Evolutionary conservation across 2,329 filamentous ascomycete genomes (phyloP).

Genomic region (Colletotrichum liriopes): DNA sequence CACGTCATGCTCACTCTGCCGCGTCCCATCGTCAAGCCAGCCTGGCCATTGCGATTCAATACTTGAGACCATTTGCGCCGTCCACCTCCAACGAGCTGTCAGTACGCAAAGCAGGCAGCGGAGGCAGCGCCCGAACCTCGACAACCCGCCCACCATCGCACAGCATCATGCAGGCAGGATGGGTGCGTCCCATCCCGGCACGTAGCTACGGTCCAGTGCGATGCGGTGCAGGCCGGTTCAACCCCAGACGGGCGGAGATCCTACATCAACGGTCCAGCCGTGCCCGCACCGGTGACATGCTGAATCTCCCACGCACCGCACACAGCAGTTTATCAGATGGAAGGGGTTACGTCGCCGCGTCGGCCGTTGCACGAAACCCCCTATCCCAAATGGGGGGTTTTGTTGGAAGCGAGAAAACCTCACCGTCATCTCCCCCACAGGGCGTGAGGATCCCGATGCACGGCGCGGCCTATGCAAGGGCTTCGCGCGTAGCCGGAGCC

Average conservation of each 20-base stretch:
- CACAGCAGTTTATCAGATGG: background rate
- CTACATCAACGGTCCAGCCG: background rate
- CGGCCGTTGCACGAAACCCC: constrained; percentile 20
- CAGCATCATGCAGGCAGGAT: constrained; percentile 23
- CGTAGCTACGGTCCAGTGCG: constrained; percentile 26
- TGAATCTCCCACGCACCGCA: constrained; percentile 10
- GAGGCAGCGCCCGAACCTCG: constrained; percentile 8
- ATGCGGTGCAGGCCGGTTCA: constrained; percentile 8
- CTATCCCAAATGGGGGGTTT: constrained; percentile 7
- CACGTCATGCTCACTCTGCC: background rate
- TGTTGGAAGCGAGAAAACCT: constrained; percentile 7
- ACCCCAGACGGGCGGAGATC: constrained; percentile 25
- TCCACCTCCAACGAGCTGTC: background rate
- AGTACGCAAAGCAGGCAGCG: constrained; percentile 1
- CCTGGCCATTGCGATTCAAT: too few relatives aligned
- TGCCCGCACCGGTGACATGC: constrained; percentile 28
- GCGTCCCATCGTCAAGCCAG: background rate
- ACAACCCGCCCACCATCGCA: constrained; percentile 7
- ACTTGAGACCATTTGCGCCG: background rate
- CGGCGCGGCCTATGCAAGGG: background rate
- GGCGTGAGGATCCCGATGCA: background rate
- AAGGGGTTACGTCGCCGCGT: background rate
- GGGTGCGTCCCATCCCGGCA: constrained; percentile 32
- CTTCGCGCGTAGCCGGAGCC: constrained; percentile 11
- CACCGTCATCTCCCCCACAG: background rate